Conservation (phyloP, 2,329 filamentous ascomycete genomes). For the Fonsecaea monophora region DNA sequence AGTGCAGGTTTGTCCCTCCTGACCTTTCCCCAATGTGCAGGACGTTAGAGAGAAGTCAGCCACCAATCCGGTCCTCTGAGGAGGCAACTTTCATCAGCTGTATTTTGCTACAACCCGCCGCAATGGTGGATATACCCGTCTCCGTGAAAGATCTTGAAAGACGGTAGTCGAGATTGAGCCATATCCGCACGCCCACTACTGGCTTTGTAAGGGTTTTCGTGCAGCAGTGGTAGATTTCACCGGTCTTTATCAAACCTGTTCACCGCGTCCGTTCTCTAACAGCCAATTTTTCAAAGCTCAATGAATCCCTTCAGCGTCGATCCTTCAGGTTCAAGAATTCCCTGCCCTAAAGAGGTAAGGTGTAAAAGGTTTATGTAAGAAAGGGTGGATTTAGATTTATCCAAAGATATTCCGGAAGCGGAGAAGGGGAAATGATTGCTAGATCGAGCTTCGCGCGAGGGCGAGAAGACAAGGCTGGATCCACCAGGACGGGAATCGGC, state of each 20-base stretch:
- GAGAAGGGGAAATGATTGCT: constrained; percentile 30
- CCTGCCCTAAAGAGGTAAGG: constrained; percentile 24
- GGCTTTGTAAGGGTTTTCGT: neutral
- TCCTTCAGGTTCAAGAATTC: neutral
- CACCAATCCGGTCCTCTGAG: neutral
- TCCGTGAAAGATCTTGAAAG: neutral
- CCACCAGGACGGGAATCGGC: neutral
- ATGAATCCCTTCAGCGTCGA: neutral
- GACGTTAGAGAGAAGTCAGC: neutral
- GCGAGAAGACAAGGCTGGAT: constrained; percentile 12
- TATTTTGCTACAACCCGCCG: neutral
- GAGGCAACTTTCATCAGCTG: neutral
- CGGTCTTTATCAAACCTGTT: neutral
- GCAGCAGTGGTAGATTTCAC: neutral
- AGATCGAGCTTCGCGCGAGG: constrained; percentile 30
- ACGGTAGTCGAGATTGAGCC: neutral
- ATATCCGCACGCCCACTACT: neutral
- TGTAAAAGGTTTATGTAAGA: constrained; percentile 1
- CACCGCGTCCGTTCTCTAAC: neutral
- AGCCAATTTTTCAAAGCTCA: neutral
- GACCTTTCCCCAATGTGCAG: neutral
- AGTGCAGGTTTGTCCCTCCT: constrained; percentile 35
- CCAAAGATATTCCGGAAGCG: neutral
- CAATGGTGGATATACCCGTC: neutral
- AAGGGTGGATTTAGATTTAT: neutral